Conservation (phyloP, 2,329 filamentous ascomycete species). For the Epichloe sylvatica region DNA sequence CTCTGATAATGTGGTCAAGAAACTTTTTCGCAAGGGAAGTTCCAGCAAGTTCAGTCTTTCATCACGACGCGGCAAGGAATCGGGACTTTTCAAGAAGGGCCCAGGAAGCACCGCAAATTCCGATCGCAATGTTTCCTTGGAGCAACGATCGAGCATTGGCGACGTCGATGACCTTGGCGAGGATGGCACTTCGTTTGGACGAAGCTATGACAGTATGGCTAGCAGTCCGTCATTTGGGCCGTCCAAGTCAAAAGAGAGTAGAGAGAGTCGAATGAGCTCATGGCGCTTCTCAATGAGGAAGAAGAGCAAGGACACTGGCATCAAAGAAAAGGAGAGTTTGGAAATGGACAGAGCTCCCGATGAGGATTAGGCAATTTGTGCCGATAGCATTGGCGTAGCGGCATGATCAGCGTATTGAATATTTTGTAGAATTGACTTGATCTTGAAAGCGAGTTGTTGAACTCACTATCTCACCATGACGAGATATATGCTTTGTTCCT, state of each 20-base stretch:
- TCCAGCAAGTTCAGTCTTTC: conserved; percentile 52
- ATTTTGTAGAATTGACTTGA: neutral
- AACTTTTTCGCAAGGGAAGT: conserved; percentile 51
- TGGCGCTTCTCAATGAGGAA: conserved; percentile 48
- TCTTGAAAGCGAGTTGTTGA: neutral
- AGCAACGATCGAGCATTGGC: conserved; percentile 43
- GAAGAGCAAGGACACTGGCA: conserved; percentile 35
- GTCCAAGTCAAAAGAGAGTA: conserved; percentile 30
- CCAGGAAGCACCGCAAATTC: conserved; percentile 42
- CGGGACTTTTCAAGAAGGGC: conserved; percentile 44
- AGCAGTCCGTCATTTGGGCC: conserved; percentile 44
- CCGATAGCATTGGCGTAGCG: neutral
- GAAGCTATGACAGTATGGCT: conserved; percentile 41
- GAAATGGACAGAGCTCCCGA: conserved; percentile 32
- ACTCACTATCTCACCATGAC: neutral
- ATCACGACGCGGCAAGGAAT: conserved; percentile 40
- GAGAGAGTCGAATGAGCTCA: conserved; percentile 34
- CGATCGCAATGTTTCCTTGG: conserved; percentile 40
- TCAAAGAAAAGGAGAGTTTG: conserved; percentile 36
- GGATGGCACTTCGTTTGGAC: conserved; percentile 28
- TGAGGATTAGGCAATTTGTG: conserved; percentile 12
- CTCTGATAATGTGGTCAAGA: conserved; percentile 42
- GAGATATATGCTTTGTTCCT: neutral
- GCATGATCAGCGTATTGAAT: neutral
- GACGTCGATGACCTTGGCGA: conserved; percentile 40